Percentiles rank a stretch among this genome's conserved stretches.
Conservation (phyloP, 129 eudicot genomes). For the Chrysanthemum lavandulifolium region DNA sequence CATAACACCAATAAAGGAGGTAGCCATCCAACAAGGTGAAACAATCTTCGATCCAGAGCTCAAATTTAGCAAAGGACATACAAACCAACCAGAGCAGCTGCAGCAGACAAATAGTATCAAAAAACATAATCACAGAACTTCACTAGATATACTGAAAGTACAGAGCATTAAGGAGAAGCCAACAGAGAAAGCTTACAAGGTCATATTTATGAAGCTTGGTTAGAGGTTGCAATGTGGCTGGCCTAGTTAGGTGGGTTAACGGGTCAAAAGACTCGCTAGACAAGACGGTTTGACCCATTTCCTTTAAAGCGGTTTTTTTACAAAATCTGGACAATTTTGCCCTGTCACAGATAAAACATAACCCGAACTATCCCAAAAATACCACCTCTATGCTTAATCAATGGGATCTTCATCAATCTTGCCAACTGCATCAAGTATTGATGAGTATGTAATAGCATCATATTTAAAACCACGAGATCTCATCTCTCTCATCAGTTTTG, state of each 20-base stretch:
- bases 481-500: conserved; percentile 92
- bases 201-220: conserved; percentile 25
- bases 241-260: too few species aligned
- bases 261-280: too few species aligned
- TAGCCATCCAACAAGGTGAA: neutral
- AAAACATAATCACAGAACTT: conserved; percentile 10
- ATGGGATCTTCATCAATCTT: conserved; percentile 61
- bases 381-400: conserved; percentile 15
- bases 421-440: conserved; percentile 94
- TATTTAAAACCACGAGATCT: conserved; percentile 61
- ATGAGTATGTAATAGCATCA: conserved; percentile 79
- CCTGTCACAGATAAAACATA: neutral
- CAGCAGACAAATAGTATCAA: conserved; percentile 1
- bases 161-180: neutral
- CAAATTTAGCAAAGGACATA: conserved; percentile 1
- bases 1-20: neutral
- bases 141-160: neutral
- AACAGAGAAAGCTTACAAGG: conserved; percentile 14
- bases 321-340: neutral
- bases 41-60: neutral
- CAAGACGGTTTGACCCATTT: neutral
- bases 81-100: conserved; percentile 6
- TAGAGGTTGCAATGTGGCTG: too few species aligned
- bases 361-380: neutral
- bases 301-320: neutral